Conservation (phyloP, 768 basidiomycete species). For the Lactifluus piperatus region DNA sequence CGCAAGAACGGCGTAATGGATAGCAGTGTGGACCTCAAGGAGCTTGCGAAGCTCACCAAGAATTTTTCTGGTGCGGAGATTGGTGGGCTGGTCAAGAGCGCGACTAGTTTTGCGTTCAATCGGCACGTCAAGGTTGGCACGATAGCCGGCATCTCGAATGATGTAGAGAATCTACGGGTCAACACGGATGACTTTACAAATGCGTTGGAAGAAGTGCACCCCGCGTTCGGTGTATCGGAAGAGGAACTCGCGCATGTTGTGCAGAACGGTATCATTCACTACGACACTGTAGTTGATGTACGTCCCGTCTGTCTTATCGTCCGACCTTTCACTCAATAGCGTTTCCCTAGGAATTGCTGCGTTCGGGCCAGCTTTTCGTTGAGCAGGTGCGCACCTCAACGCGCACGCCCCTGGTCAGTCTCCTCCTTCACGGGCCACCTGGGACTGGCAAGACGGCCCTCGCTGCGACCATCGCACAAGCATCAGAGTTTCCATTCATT, state of each 20-base stretch:
- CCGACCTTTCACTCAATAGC: neutral
- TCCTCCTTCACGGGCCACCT: slow-evolving; percentile 82
- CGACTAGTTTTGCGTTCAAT: slow-evolving; percentile 96
- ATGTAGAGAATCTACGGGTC: slow-evolving; percentile 89
- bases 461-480: slow-evolving; percentile 87
- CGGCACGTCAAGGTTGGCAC: slow-evolving; percentile 97
- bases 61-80: slow-evolving; percentile 99
- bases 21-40: slow-evolving; percentile 66
- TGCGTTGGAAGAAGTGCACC: slow-evolving; percentile 90
- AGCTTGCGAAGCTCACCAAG: slow-evolving; percentile 81
- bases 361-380: slow-evolving; percentile 80
- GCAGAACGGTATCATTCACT: slow-evolving; percentile 95
- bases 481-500: slow-evolving; percentile 95
- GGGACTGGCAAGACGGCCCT: slow-evolving; percentile 93
- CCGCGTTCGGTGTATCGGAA: slow-evolving; percentile 96
- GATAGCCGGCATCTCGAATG: slow-evolving; percentile 92
- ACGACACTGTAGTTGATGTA: slow-evolving; percentile 66
- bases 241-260: slow-evolving; percentile 90
- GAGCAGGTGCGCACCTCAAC: slow-evolving; percentile 89
- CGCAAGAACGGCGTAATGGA: slow-evolving; percentile 87
- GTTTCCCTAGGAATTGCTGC: slow-evolving; percentile 61
- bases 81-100: slow-evolving; percentile 92
- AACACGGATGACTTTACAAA: slow-evolving; percentile 79
- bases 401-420: slow-evolving; percentile 85
- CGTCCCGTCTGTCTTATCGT: slow-evolving; percentile 25